Evolutionary conservation across 2,329 filamentous ascomycete genomes (phyloP), one percentile per base, ranked within the genome.

Genomic region (Erysiphe neolycopersici): DNA sequence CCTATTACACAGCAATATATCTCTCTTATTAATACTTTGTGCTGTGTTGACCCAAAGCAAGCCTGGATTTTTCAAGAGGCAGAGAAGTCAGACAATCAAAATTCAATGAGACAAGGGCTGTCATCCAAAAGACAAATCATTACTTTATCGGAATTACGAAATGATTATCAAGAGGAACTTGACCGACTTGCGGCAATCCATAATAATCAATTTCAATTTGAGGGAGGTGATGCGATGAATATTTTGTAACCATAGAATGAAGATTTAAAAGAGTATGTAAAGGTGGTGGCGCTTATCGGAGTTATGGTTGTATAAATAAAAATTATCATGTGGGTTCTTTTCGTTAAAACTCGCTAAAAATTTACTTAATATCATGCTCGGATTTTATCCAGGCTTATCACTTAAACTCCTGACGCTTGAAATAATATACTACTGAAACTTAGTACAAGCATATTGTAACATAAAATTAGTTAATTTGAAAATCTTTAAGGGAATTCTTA

Each of bases 1-100:
- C 65, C 67, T 0, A 67, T 80, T 30, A 74, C 77, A 40, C 72
- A 79, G 51, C 78, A 82, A 54, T 89, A 92, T 53, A 64, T 95
- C n/a, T 68, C 84, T 47, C 69, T 98, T 38, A 92, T 98, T 62
- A 98, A 98, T 57, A 77, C 83, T 1, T 65, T 98, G 47, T 82
- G 79, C 50, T 93, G 83, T 49, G 83, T 94, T 36, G 74, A 80
- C 41, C 73, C 69, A 51, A 73, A 81, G 48, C 79, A 93, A 54
- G 78, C 77, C 1, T 98, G 91, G 71, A 72, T 92, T 57, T 74
- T 71, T 41, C 14, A 29, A 5, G 22, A 41, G 13, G 32, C 29
- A 16, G 30, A 10, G 16, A 30, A 37, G 12, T 11, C n/a, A 16
- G 29, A 38, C 44, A 54, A 53, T 47, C 53, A 29, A 51, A 49